A percentile compares a stretch with the other conserved stretches of the same genome.
phyloP scores from a whole-genome alignment of 1,284 basidiomycete species.

The Tetrapyrgos nigripes region DNA sequence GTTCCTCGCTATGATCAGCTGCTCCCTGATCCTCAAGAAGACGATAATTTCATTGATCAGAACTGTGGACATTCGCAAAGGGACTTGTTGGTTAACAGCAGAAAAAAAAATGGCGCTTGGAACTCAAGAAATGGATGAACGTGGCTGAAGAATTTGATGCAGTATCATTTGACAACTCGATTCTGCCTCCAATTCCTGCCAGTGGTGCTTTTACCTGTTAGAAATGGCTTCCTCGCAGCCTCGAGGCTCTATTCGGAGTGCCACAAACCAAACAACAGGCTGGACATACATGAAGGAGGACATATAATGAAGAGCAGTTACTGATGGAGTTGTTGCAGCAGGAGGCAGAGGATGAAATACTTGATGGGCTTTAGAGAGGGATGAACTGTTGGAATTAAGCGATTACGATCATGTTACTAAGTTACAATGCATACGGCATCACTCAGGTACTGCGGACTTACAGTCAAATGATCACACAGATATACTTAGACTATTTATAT shows the following conservation, averaged over 20 bases:
- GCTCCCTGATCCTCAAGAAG: not conserved
- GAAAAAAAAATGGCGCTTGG: not conserved
- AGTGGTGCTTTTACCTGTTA: conserved; percentile 1
- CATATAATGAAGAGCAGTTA: not conserved
- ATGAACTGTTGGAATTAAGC: not conserved
- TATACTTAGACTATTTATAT: no score
- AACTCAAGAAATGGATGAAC: conserved; percentile 1
- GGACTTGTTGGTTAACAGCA: not conserved
- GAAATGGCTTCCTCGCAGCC: not conserved
- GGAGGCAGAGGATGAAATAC: not conserved
- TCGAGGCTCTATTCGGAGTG: not conserved
- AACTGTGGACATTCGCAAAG: not conserved
- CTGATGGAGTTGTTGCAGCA: not conserved
- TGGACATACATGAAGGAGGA: not conserved
- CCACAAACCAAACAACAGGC: no score
- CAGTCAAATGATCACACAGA: no score
- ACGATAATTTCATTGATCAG: not conserved
- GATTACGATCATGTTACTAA: no score
- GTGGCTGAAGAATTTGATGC: not conserved
- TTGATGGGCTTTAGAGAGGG: conserved; percentile 1
- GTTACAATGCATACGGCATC: no score
- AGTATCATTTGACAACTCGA: not conserved
- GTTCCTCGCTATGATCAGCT: conserved; percentile 4
- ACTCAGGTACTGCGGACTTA: no score
- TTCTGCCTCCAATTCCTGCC: conserved; percentile 1